Conservation (phyloP, 805 yeast species). For the Saccharomycopsis fodiens region DNA sequence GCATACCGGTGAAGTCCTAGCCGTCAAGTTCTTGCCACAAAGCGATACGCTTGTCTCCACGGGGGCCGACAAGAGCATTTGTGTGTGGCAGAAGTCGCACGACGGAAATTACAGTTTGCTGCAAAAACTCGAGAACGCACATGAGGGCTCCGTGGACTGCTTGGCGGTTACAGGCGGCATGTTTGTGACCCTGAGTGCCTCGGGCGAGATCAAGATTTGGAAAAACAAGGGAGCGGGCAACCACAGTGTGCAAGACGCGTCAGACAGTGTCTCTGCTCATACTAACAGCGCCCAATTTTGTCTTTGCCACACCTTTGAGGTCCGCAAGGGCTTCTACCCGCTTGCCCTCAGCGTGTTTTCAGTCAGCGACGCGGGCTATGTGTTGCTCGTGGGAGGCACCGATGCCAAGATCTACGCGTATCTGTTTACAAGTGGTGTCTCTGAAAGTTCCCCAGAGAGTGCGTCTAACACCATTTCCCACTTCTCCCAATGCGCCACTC, state of each 20-base stretch:
- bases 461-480: constrained; percentile 16
- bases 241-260: neutral
- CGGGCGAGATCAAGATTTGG: constrained; percentile 55
- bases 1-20: constrained; percentile 56
- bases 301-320: constrained; percentile 25
- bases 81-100: constrained; percentile 44
- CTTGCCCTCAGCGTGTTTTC: constrained; percentile 23
- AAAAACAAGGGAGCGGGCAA: neutral
- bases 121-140: constrained; percentile 31
- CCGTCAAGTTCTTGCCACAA: constrained; percentile 44
- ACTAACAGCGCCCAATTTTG: constrained; percentile 18
- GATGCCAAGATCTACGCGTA: constrained; percentile 45
- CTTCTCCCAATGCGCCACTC: constrained; percentile 38
- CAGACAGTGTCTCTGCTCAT: too few species aligned
- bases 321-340: constrained; percentile 45
- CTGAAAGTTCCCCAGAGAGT: neutral
- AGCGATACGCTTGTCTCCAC: constrained; percentile 47
- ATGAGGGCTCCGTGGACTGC: constrained; percentile 46
- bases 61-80: constrained; percentile 58
- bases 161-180: constrained; percentile 36
- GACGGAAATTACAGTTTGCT: constrained; percentile 21
- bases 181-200: constrained; percentile 56
- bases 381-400: constrained; percentile 73
- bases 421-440: constrained; percentile 37
- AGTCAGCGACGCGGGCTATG: constrained; percentile 27